phyloP scores from a whole-genome alignment of 108 stramenopile species.

The Skeletonema menzelii region DNA sequence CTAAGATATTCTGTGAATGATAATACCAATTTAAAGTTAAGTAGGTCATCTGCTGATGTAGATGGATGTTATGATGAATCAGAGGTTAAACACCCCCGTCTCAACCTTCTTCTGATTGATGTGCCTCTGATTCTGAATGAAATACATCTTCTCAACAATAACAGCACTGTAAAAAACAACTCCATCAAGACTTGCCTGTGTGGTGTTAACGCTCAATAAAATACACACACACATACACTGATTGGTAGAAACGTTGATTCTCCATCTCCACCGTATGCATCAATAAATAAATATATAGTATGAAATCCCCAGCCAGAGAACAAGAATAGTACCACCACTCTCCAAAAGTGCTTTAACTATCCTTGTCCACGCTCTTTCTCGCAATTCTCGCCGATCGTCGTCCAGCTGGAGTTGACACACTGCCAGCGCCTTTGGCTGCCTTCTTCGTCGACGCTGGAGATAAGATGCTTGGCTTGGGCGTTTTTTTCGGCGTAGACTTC shows the following conservation, averaged over 20 bases:
- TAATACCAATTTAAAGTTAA: slow-evolving; percentile 3
- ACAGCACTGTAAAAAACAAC: neutral
- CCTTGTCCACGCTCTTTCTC: neutral
- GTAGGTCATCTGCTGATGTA: neutral
- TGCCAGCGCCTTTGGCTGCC: neutral
- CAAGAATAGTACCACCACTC: neutral
- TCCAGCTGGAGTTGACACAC: slow-evolving; percentile 8
- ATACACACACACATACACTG: neutral
- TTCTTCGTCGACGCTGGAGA: neutral
- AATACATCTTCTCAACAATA: neutral
- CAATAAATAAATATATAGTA: slow-evolving; percentile 1
- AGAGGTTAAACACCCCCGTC: neutral
- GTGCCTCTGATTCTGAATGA: neutral
- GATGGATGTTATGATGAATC: neutral
- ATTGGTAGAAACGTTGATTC: neutral
- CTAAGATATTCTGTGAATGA: neutral
- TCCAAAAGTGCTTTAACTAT: neutral
- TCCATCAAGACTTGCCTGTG: neutral
- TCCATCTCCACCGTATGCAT: slow-evolving; percentile 2
- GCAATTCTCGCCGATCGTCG: slow-evolving; percentile 11
- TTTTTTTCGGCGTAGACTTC: neutral
- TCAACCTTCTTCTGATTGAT: neutral
- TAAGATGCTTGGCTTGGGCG: neutral
- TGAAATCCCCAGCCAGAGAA: neutral
- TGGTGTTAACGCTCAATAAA: neutral